Evolutionary conservation across 2,329 filamentous ascomycete genomes (phyloP), one percentile per base, ranked within the genome.

Genomic region (Pyrenophora graminea): DNA sequence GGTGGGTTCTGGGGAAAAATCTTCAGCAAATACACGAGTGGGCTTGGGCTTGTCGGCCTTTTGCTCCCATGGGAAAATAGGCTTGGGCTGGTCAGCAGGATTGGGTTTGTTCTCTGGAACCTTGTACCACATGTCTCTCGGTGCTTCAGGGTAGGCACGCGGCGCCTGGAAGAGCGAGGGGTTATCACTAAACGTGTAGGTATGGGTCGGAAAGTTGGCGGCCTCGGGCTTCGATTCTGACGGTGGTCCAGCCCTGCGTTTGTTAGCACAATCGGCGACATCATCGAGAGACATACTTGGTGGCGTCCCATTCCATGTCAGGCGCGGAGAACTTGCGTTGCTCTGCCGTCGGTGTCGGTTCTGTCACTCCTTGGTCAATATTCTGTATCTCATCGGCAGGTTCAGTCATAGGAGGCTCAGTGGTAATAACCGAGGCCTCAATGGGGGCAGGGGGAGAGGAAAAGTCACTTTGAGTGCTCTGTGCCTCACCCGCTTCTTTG

Each of bases 61-160:
- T 36, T 74, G 76, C 72, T 99, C 94, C 94, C 94, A 99, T 0
- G 94, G 94, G 72, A 99, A 99, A 41, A 97, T 86, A 3, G 86
- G 81, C 40, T 82, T 81, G 12, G 86, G 82, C 54, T 77, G 82
- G 58, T 85, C 79, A 40, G 84, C 80, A 18, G 84, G 84, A 15
- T 79, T 78, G 51, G 83, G 81, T 56, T 81, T 75, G 8, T 63
- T 56, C 48, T 84, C 69, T 4, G 91, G 91, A 31, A 95, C 82
- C 63, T 93, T 79, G 69, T 94, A 96, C 81, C 88, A 94, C 90
- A 96, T 92, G 67, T 92, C 83, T 71, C 82, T 88, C 0, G 92
- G 91, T 15, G 91, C 90, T 66, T 90, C 89, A 2, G 92, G 90
- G 66, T 96, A 94, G 45, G 83, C 81, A 53, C 78, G 74, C 15